Percentiles rank a stretch among this genome's conserved stretches.
These are phyloP conservation scores for Beauveria scarabaeidicola DNA, from an alignment of 2,329 filamentous ascomycete genomes.

Conservation along the genomic window DNA sequence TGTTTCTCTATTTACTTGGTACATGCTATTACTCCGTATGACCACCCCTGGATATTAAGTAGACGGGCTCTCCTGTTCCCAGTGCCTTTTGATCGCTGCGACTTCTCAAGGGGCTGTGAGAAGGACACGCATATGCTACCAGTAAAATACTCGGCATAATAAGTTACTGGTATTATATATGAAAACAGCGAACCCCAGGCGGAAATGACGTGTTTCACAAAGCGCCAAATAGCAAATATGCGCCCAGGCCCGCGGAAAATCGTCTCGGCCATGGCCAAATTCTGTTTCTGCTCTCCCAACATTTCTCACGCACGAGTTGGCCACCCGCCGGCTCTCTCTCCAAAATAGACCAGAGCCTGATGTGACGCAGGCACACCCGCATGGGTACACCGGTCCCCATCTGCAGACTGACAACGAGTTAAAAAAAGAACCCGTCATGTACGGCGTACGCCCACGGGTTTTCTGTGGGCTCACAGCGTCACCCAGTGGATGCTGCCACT, in stretches of 20 bases:
- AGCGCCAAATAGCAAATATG: not conserved
- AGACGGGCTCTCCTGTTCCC: no score
- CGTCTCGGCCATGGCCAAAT: not conserved
- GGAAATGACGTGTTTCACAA: constrained; percentile 6
- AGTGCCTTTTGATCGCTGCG: no score
- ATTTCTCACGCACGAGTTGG: not conserved
- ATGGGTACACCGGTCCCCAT: not conserved
- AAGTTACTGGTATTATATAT: not conserved
- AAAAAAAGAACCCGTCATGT: constrained; percentile 7
- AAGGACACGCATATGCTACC: not conserved
- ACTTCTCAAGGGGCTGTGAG: not conserved
- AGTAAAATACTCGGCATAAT: no score
- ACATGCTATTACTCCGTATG: no score
- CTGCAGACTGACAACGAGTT: not conserved
- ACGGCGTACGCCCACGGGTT: not conserved
- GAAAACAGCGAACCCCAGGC: not conserved
- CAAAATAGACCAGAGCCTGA: not conserved
- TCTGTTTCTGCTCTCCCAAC: not conserved
- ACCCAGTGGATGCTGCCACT: not conserved
- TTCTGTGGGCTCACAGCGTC: not conserved
- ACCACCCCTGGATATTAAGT: no score
- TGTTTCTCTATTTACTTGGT: not conserved
- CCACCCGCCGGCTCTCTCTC: not conserved
- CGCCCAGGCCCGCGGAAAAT: not conserved
- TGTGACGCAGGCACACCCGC: not conserved